These are phyloP conservation scores for Fusarium continuum DNA, from an alignment of 2,329 filamentous ascomycete genomes.

Conservation along the genomic window DNA sequence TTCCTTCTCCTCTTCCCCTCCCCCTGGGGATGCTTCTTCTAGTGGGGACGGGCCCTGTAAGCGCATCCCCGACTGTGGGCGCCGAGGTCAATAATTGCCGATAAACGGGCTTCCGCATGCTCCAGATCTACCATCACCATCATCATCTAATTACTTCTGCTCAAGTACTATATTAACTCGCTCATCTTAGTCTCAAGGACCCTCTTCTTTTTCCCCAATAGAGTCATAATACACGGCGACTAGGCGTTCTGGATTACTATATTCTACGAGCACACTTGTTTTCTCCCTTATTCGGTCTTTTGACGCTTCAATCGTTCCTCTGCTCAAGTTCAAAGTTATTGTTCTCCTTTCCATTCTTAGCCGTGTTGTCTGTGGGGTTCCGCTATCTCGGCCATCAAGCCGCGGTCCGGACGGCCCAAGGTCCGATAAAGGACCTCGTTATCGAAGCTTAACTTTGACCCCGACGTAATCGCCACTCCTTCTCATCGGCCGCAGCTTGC, in stretches of 20 bases:
- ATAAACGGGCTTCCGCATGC: slow-evolving; percentile 32
- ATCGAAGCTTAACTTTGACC: slow-evolving; percentile 27
- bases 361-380: slow-evolving; percentile 35
- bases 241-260: slow-evolving; percentile 18
- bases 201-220: slow-evolving; percentile 33
- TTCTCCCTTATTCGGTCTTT: slow-evolving; percentile 6
- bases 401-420: slow-evolving; percentile 42
- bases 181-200: slow-evolving; percentile 21
- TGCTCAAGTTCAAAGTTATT: background rate
- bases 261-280: slow-evolving; percentile 7
- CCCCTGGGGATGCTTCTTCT: slow-evolving; percentile 12
- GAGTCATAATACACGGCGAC: slow-evolving; percentile 33
- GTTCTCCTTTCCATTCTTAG: slow-evolving; percentile 17
- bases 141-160: slow-evolving; percentile 35
- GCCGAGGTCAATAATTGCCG: slow-evolving; percentile 37
- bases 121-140: slow-evolving; percentile 31
- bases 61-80: slow-evolving; percentile 26
- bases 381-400: slow-evolving; percentile 42
- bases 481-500: slow-evolving; percentile 26
- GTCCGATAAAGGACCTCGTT: slow-evolving; percentile 40
- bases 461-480: slow-evolving; percentile 25
- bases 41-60: slow-evolving; percentile 34
- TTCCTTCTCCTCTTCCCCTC: too few relatives aligned
- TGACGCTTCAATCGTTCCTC: background rate
- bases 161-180: slow-evolving; percentile 17